Evolutionary conservation across 495 filamentous ascomycete genomes (phyloP).

Genomic region (Neurospora hispaniola): DNA sequence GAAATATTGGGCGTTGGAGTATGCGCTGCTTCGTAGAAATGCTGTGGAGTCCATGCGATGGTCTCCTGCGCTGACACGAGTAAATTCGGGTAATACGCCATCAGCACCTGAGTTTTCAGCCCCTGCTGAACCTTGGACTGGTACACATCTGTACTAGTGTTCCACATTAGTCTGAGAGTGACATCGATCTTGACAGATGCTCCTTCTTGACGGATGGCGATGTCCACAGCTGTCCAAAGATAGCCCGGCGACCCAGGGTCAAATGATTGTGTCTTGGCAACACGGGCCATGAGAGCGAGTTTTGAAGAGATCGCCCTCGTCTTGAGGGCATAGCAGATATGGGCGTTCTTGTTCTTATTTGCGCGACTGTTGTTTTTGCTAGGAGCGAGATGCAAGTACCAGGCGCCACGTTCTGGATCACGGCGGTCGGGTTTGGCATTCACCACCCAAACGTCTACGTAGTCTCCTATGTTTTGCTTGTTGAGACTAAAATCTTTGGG

Average conservation of each 20-base stretch:
- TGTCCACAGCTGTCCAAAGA: constrained; percentile 14
- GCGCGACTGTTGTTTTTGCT: not conserved
- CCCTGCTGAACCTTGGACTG: constrained; percentile 7
- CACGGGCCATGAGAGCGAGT: constrained; percentile 2
- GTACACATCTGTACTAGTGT: constrained; percentile 8
- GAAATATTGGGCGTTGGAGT: constrained; percentile 19
- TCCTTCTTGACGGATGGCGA: constrained; percentile 10
- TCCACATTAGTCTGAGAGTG: constrained; percentile 17
- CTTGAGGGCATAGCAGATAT: constrained; percentile 1
- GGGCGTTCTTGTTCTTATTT: not conserved
- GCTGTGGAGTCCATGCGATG: constrained; percentile 24
- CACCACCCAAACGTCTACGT: not conserved
- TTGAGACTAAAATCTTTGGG: not conserved
- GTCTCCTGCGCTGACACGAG: not conserved
- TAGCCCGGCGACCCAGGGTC: constrained; percentile 11
- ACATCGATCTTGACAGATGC: constrained; percentile 6
- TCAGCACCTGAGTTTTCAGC: constrained; percentile 13
- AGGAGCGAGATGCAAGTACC: constrained; percentile 7
- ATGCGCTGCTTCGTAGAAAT: constrained; percentile 36
- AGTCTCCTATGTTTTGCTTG: constrained; percentile 7
- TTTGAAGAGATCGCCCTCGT: not conserved
- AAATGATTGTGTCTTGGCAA: constrained; percentile 3
- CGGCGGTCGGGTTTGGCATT: not conserved
- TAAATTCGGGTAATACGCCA: constrained; percentile 18
- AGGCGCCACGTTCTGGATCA: not conserved